Base-by-base conservation (phyloP, 805 yeast genomes). In the Teunomyces cretensis region DNA sequence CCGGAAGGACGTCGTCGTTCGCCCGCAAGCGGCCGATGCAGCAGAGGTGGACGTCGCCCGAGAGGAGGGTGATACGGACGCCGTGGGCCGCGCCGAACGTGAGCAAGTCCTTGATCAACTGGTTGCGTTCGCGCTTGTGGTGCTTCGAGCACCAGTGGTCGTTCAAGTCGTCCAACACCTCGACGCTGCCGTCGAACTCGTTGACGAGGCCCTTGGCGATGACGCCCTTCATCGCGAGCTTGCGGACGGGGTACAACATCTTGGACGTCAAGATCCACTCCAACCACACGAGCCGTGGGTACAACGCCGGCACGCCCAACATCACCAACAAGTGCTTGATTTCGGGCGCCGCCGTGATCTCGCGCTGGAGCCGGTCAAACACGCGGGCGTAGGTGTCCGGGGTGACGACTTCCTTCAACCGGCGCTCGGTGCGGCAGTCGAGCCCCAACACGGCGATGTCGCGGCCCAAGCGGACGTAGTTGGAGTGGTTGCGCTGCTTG, bases 61-160 rank as follows among this genome's bases (percentile, higher is more conserved):
- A 79, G 17, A 92, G 70, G 48, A 92, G 85, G 6, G 98, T 89
- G 46, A 94, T 65, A 53, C 99, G 75, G 3, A 86, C 80, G 3
- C 84, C 84, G 51, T 76, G 62, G 26, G 66, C 55, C 27, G 86
- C 76, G 2, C 92, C 89, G 56, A 90, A 81, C 36, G 78, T 78
- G 50, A 83, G 81, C 38, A 92, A 69, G 49, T 71, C 70, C 32
- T 72, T 74, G 50, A 91, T 68, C 32, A 92, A 72, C 52, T 62
- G 60, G 64, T 92, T 92, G 49, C 99, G 78, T 67, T 92, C 99
- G 40, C 66, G 65, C 62, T 92, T 94, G 68, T 92, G 99, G 61
- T 84, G 79, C 47, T 76, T 76, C 3, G 96, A 84, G 63, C 97
- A 90, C 99, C 99, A 92, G 68, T 92, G 98, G 62, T 92, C 99